A percentile compares a stretch with the other conserved stretches of the same genome.
phyloP scores from a whole-genome alignment of 352 stramenopile genomes.

The Plasmopara halstedii region DNA sequence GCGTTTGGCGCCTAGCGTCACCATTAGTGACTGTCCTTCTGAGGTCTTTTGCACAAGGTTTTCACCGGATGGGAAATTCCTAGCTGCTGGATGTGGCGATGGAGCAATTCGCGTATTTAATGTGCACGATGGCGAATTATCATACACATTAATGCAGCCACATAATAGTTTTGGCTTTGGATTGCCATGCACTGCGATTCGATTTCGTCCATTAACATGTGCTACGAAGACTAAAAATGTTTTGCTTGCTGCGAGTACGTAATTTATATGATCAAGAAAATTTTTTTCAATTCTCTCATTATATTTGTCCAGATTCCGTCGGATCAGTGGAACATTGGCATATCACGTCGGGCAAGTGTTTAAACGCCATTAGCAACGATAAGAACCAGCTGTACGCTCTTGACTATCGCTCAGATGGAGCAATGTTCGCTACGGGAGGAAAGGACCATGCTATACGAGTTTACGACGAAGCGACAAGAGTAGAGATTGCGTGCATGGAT shows the following conservation, averaged over 20 bases:
- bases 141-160: conserved; percentile 79
- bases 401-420: conserved; percentile 80
- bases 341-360: conserved; percentile 88
- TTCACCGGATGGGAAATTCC: conserved; percentile 72
- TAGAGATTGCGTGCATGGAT: conserved; percentile 61
- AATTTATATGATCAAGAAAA: no score
- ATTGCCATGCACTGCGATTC: conserved; percentile 75
- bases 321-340: conserved; percentile 90
- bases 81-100: conserved; percentile 80
- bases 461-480: conserved; percentile 87
- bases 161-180: conserved; percentile 63
- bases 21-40: conserved; percentile 79
- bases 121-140: conserved; percentile 61
- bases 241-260: conserved; percentile 70
- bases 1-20: conserved; percentile 66
- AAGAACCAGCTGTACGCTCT: conserved; percentile 87
- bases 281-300: neutral
- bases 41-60: conserved; percentile 88
- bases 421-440: conserved; percentile 81
- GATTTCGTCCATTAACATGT: conserved; percentile 71
- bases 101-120: conserved; percentile 84
- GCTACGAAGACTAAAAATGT: conserved; percentile 89
- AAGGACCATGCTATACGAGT: conserved; percentile 82
- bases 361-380: conserved; percentile 85
- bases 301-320: conserved; percentile 58